phyloP scores from a whole-genome alignment of 2,329 filamentous ascomycete species.

The Thielaviopsis ethacetica region DNA sequence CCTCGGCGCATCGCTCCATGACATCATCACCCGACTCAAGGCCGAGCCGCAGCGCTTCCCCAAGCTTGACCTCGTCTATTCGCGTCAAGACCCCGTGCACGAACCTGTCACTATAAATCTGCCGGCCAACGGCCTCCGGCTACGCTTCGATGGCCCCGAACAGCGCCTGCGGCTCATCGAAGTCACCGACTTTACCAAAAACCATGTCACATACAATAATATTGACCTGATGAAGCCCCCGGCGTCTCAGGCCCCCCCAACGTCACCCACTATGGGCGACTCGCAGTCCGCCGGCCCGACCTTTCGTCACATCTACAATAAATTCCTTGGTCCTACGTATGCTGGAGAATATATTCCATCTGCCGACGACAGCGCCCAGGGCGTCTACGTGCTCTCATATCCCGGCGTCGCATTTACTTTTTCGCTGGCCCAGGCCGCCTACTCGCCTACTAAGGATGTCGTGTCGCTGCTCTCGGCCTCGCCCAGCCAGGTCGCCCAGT shows the following conservation, averaged over 20 bases:
- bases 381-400: conserved; percentile 83
- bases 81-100: conserved; percentile 54
- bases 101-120: conserved; percentile 62
- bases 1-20: conserved; percentile 81
- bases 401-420: conserved; percentile 91
- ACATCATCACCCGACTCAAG: conserved; percentile 74
- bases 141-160: conserved; percentile 87
- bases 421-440: conserved; percentile 55
- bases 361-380: conserved; percentile 28
- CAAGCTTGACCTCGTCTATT: conserved; percentile 68
- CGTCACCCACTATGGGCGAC: conserved; percentile 20
- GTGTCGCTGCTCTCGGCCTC: conserved; percentile 72
- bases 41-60: conserved; percentile 71
- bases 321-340: conserved; percentile 85
- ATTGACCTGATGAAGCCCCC: conserved; percentile 58
- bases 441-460: conserved; percentile 63
- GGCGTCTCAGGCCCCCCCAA: conserved; percentile 17
- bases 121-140: conserved; percentile 69
- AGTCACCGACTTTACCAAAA: conserved; percentile 76
- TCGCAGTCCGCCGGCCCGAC: conserved; percentile 42
- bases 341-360: conserved; percentile 71
- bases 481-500: conserved; percentile 57
- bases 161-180: conserved; percentile 85
- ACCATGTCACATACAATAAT: conserved; percentile 62
- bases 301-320: conserved; percentile 82